phyloP scores from a whole-genome alignment of 1,284 basidiomycete species.

The Exobasidium cylindrosporum region DNA sequence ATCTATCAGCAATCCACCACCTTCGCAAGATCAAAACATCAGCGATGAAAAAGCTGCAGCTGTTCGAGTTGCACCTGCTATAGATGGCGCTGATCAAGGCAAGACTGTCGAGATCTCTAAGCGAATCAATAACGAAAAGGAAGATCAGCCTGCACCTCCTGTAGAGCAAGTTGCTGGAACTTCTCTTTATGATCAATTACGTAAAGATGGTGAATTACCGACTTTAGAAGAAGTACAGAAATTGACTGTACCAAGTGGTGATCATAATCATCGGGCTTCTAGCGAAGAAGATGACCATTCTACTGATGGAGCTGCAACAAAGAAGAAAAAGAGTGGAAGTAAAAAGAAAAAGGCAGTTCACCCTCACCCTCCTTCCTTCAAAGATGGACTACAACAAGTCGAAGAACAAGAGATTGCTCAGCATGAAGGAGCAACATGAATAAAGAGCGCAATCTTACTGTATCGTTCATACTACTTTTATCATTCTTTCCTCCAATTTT shows the following conservation, averaged over 20 bases:
- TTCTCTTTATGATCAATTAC: slow-evolving; percentile 29
- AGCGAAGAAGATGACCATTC: slow-evolving; percentile 1
- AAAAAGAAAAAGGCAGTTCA: neutral
- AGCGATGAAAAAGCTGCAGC: neutral
- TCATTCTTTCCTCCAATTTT: neutral
- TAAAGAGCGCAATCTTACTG: too few relatives aligned
- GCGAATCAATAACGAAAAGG: slow-evolving; percentile 23
- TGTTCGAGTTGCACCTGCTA: neutral
- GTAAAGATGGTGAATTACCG: slow-evolving; percentile 28
- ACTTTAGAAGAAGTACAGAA: neutral
- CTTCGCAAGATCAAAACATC: neutral
- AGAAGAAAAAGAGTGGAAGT: neutral
- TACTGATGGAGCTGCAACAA: neutral
- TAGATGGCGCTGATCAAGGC: slow-evolving; percentile 14
- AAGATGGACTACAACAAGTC: neutral
- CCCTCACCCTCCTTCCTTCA: neutral
- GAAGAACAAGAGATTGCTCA: neutral
- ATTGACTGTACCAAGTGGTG: neutral
- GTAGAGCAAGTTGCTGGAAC: slow-evolving; percentile 14
- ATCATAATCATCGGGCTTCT: neutral
- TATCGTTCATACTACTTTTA: too few relatives aligned
- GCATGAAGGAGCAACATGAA: neutral
- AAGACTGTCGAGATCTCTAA: slow-evolving; percentile 27
- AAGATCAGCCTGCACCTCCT: neutral
- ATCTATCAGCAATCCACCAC: neutral